Conservation (phyloP, 2,329 filamentous ascomycete species). For the Diaporthe sp. region DNA sequence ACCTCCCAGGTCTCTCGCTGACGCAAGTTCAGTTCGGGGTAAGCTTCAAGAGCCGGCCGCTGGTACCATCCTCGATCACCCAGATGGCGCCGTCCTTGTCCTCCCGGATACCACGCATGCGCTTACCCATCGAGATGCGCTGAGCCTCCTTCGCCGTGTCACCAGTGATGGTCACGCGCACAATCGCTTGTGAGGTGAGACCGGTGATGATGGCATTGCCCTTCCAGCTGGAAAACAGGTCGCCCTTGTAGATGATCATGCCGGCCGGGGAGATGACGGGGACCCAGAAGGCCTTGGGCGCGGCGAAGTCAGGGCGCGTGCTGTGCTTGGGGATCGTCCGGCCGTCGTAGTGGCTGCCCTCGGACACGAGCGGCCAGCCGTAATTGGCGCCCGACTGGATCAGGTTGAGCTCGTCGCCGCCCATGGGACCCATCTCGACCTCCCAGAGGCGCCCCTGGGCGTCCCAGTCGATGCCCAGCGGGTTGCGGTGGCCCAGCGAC, state of each 20-base stretch:
- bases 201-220: conserved; percentile 47
- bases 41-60: conserved; percentile 46
- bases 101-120: conserved; percentile 47
- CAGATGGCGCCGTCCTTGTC: conserved; percentile 45
- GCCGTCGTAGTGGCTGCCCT: conserved; percentile 47
- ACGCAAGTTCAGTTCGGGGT: conserved; percentile 43
- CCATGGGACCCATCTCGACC: conserved; percentile 48
- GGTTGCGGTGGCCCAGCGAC: conserved; percentile 47
- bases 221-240: conserved; percentile 46
- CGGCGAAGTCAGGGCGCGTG: conserved; percentile 44
- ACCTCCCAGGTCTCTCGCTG: background rate
- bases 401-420: conserved; percentile 49
- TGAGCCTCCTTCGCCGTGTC: conserved; percentile 46
- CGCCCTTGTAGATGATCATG: conserved; percentile 48
- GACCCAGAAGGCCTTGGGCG: conserved; percentile 47
- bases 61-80: conserved; percentile 45
- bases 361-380: conserved; percentile 47
- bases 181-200: conserved; percentile 42
- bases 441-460: conserved; percentile 48
- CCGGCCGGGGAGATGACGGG: conserved; percentile 48
- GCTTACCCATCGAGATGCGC: conserved; percentile 45
- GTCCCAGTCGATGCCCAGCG: conserved; percentile 48
- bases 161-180: conserved; percentile 45
- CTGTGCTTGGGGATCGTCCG: conserved; percentile 44
- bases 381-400: conserved; percentile 48